Percentiles rank a stretch among this genome's conserved stretches.
phyloP scores from a whole-genome alignment of 495 filamentous ascomycete genomes.

The Penicillium psychrofluorescens region DNA sequence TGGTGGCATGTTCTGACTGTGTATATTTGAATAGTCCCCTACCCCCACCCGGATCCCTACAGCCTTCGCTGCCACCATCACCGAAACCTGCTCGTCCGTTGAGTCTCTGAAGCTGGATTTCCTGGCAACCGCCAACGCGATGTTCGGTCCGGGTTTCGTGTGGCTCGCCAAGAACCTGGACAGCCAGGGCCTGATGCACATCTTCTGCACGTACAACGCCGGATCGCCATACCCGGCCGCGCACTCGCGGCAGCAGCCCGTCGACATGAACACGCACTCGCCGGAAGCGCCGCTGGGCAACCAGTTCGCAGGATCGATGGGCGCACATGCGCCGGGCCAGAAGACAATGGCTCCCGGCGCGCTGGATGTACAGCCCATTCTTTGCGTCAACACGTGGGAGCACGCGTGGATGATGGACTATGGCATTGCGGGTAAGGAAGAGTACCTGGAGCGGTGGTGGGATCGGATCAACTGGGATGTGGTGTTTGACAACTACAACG shows the following conservation, averaged over 20 bases:
- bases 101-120: constrained; percentile 74
- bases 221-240: constrained; percentile 81
- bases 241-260: constrained; percentile 69
- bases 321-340: constrained; percentile 34
- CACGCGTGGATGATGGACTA: constrained; percentile 87
- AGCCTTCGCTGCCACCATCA: constrained; percentile 42
- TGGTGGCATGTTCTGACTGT: too few species aligned
- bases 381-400: constrained; percentile 95
- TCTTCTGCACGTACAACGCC: constrained; percentile 85
- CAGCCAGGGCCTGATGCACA: constrained; percentile 50
- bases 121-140: constrained; percentile 70
- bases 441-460: constrained; percentile 81
- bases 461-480: constrained; percentile 73
- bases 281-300: constrained; percentile 30
- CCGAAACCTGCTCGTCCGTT: constrained; percentile 65
- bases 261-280: constrained; percentile 70
- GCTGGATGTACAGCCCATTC: constrained; percentile 60
- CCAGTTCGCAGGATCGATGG: constrained; percentile 44
- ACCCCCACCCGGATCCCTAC: constrained; percentile 43
- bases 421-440: constrained; percentile 69
- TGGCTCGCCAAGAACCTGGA: constrained; percentile 69
- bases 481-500: constrained; percentile 49
- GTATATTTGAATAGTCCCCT: constrained; percentile 28
- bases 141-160: constrained; percentile 97
- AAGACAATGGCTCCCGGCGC: constrained; percentile 58